phyloP scores from a whole-genome alignment of 176 grass and related monocot genomes.

The Rhipidocladum racemiflorum region DNA sequence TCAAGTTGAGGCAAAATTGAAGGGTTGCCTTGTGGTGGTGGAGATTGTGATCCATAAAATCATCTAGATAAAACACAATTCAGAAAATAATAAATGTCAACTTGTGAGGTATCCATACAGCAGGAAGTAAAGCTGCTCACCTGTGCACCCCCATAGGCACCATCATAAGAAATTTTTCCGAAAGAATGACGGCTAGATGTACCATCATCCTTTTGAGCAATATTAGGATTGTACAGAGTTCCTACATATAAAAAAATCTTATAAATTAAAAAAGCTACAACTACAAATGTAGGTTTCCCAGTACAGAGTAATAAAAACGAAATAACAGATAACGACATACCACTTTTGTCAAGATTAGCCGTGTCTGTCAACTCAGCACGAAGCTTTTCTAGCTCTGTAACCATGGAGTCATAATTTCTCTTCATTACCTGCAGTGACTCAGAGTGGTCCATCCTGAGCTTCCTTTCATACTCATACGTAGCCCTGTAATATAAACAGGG shows the following conservation, averaged over 20 bases:
- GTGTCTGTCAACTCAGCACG: constrained; percentile 74
- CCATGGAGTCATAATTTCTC: constrained; percentile 85
- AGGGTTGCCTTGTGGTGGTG: neutral
- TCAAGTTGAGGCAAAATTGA: neutral
- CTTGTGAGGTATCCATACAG: neutral
- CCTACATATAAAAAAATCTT: constrained; percentile 48
- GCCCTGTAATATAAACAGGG: constrained; percentile 40
- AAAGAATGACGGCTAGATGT: constrained; percentile 46
- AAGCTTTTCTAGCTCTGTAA: constrained; percentile 82
- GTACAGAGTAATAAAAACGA: constrained; percentile 6
- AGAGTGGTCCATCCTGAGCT: constrained; percentile 68
- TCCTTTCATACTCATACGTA: constrained; percentile 90
- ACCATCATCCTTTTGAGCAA: constrained; percentile 55
- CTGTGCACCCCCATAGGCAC: constrained; percentile 52
- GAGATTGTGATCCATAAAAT: neutral
- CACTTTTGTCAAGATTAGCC: constrained; percentile 49
- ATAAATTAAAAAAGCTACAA: neutral
- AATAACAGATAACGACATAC: constrained; percentile 9
- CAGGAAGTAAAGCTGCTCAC: constrained; percentile 34
- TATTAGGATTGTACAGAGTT: constrained; percentile 41
- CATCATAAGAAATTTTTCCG: constrained; percentile 59
- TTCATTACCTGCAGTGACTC: constrained; percentile 83
- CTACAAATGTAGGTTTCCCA: neutral
- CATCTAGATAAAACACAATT: constrained; percentile 2
- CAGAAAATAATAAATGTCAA: neutral